phyloP scores from a whole-genome alignment of 176 grass and related monocot species.

The Olyra latifolia region DNA sequence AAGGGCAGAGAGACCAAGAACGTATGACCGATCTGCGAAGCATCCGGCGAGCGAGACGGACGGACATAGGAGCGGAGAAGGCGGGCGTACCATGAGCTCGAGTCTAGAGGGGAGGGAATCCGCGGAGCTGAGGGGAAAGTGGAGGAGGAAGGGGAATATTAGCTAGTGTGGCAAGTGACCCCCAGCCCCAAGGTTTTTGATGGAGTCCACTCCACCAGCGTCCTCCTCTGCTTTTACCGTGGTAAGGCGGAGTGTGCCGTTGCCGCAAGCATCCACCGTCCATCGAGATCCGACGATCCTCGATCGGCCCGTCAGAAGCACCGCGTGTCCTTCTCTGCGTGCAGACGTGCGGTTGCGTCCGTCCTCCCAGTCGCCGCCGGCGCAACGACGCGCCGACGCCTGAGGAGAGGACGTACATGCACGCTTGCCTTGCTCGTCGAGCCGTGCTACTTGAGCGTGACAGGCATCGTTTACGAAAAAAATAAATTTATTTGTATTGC shows the following conservation, averaged over 20 bases:
- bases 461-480: background rate
- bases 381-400: too few species aligned
- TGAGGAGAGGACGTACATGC: background rate
- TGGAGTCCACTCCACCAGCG: background rate
- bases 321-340: too few species aligned
- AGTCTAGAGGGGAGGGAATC: slow-evolving; percentile 15
- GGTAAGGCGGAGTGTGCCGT: too few species aligned
- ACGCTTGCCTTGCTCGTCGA: background rate
- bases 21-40: slow-evolving; percentile 1
- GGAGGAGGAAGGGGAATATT: background rate
- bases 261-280: too few species aligned
- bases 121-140: background rate
- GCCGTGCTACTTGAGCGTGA: background rate
- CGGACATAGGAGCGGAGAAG: background rate
- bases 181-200: slow-evolving; percentile 23
- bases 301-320: too few species aligned
- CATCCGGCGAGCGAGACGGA: background rate
- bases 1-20: background rate
- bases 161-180: background rate
- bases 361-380: too few species aligned
- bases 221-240: too few species aligned
- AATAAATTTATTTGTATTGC: too few species aligned
- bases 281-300: too few species aligned
- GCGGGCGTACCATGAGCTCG: slow-evolving; percentile 39
- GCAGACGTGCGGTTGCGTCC: too few species aligned